Evolutionary conservation across 2,329 filamentous ascomycete species (phyloP).

Genomic region (Penicillium sp.): DNA sequence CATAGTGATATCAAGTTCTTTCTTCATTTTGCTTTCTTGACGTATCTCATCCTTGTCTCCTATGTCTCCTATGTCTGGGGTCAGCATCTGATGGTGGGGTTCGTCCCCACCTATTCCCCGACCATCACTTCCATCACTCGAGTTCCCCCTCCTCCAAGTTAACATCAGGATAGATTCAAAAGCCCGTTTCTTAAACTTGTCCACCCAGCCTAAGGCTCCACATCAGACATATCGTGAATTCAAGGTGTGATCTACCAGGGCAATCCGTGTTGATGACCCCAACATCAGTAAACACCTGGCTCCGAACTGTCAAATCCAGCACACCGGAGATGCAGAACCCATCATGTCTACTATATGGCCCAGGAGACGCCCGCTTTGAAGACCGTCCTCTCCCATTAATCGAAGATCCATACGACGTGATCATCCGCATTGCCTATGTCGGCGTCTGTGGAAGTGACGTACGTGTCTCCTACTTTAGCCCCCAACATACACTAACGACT

Average conservation of each 20-base stretch:
- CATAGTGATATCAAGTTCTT: not conserved
- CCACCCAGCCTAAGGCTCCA: not conserved
- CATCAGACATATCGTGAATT: not conserved
- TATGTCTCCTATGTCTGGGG: not conserved
- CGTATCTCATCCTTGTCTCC: not conserved
- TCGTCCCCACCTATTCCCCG: not conserved
- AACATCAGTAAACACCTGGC: not conserved
- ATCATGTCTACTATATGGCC: slow-evolving; percentile 43
- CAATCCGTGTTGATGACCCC: not conserved
- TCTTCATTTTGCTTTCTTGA: not conserved
- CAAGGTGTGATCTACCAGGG: not conserved
- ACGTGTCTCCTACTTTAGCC: not conserved
- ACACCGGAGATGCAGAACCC: slow-evolving; percentile 34
- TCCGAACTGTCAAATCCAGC: not conserved
- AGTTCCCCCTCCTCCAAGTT: not conserved
- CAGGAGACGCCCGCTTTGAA: slow-evolving; percentile 38
- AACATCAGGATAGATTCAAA: not conserved
- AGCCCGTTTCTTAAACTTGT: not conserved
- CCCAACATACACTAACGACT: not conserved
- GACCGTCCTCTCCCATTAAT: slow-evolving; percentile 39
- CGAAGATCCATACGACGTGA: slow-evolving; percentile 38
- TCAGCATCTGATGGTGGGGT: not conserved
- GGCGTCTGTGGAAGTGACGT: slow-evolving; percentile 47
- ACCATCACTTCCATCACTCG: not conserved
- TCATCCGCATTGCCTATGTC: slow-evolving; percentile 45